Conservation (phyloP, 108 stramenopile species). For the Skeletonema potamos region DNA sequence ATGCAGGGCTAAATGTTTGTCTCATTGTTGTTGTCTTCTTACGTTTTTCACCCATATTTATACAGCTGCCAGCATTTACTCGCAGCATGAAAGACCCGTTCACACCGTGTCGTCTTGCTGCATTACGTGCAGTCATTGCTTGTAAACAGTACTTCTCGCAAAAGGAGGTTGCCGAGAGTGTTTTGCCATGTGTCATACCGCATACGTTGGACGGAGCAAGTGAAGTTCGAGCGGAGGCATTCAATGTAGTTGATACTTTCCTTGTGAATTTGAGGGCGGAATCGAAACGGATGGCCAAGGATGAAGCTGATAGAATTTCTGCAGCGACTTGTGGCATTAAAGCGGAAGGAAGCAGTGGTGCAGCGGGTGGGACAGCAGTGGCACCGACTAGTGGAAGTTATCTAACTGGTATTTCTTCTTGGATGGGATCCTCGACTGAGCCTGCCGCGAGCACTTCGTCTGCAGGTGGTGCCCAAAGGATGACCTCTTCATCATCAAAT, state of each 20-base stretch:
- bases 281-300: constrained; percentile 48
- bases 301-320: constrained; percentile 41
- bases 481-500: constrained; percentile 1
- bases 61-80: constrained; percentile 65
- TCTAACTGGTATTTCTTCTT: constrained; percentile 70
- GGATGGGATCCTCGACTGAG: constrained; percentile 58
- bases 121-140: constrained; percentile 50
- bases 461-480: background rate
- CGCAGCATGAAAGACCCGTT: constrained; percentile 83
- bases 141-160: constrained; percentile 63
- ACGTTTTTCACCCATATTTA: background rate
- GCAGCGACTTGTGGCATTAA: constrained; percentile 35
- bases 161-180: constrained; percentile 61
- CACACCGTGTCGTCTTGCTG: constrained; percentile 75
- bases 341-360: background rate
- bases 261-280: constrained; percentile 62
- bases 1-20: background rate
- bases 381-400: constrained; percentile 55
- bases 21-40: background rate
- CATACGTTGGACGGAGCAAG: constrained; percentile 62
- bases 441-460: constrained; percentile 12
- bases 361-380: constrained; percentile 18
- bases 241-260: constrained; percentile 61
- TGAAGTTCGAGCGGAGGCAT: constrained; percentile 80
- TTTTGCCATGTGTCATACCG: constrained; percentile 68